Conservation (phyloP, 75 land plant genomes). For the Picea sitchensis region DNA sequence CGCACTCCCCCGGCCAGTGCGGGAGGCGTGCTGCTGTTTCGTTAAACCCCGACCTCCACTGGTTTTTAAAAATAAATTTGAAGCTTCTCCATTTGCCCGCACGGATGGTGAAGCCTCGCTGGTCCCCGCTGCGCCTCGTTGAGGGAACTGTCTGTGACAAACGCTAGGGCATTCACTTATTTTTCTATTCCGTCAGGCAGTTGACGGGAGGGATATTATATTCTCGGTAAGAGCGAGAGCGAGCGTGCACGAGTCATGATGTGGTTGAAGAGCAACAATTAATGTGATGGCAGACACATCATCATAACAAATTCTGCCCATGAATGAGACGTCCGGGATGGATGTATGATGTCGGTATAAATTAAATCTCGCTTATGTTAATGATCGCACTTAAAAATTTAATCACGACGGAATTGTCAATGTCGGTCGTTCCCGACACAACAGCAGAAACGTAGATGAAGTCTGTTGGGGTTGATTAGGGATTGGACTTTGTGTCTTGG, state of each 20-base stretch:
- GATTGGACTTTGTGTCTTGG: neutral
- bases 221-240: slow-evolving; percentile 11
- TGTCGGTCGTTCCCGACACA: slow-evolving; percentile 6
- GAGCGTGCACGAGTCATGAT: slow-evolving; percentile 13
- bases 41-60: neutral
- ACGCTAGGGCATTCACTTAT: neutral
- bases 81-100: neutral
- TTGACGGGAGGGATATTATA: slow-evolving; percentile 5
- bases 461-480: neutral
- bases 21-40: neutral
- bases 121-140: neutral
- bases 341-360: neutral
- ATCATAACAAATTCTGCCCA: neutral
- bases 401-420: neutral
- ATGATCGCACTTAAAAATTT: neutral
- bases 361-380: neutral
- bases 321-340: slow-evolving; percentile 1
- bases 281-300: slow-evolving; percentile 10
- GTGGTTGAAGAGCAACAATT: neutral
- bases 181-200: neutral
- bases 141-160: neutral
- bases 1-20: neutral
- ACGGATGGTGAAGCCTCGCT: neutral
- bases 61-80: too few species aligned
- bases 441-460: neutral